phyloP scores from a whole-genome alignment of 2,329 filamentous ascomycete genomes.

The Arthrobotrys megalospora region DNA sequence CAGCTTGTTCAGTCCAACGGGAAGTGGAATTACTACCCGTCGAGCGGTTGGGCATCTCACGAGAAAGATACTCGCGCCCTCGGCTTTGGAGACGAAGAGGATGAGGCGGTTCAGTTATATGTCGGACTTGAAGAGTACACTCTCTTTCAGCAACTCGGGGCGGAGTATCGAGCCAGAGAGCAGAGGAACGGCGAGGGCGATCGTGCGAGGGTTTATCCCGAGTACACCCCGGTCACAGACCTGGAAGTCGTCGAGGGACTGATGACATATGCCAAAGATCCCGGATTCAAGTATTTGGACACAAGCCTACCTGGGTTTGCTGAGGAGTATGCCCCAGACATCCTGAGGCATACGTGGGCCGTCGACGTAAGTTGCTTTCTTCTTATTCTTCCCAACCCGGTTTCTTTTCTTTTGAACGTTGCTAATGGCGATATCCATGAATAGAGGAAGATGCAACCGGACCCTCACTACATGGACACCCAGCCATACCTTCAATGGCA shows the following conservation, averaged over 20 bases:
- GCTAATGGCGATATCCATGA: neutral
- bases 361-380: constrained; percentile 36
- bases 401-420: neutral
- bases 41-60: constrained; percentile 8
- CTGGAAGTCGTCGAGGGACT: constrained; percentile 19
- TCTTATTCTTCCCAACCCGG: no score
- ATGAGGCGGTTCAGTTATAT: neutral
- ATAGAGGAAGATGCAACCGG: constrained; percentile 84
- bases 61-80: neutral
- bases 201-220: constrained; percentile 4
- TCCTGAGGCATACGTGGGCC: constrained; percentile 14
- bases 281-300: constrained; percentile 60
- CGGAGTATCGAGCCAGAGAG: neutral
- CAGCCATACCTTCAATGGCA: constrained; percentile 99
- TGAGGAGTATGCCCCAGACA: constrained; percentile 46
- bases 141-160: neutral
- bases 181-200: neutral
- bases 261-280: constrained; percentile 2
- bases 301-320: constrained; percentile 10
- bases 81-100: neutral
- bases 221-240: neutral
- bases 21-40: neutral
- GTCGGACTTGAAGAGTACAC: neutral
- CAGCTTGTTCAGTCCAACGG: neutral
- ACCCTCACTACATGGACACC: constrained; percentile 94